phyloP scores from a whole-genome alignment of 768 basidiomycete species.

The Leucocoprinus leucothites region DNA sequence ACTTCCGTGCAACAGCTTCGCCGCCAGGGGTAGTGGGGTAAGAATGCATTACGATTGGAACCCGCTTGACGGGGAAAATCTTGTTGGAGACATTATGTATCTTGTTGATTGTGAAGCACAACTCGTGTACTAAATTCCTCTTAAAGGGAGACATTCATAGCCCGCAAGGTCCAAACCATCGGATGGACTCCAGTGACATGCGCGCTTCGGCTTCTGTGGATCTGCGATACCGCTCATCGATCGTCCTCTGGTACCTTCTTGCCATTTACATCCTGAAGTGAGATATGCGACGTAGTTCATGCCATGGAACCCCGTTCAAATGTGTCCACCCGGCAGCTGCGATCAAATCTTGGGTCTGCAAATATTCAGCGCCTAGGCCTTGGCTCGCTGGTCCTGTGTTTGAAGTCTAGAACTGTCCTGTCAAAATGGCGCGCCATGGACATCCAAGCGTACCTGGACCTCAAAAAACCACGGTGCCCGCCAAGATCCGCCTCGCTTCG shows the following conservation, averaged over 20 bases:
- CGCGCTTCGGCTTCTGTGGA: conserved; percentile 4
- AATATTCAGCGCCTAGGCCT: neutral
- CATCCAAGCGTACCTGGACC: too few relatives aligned
- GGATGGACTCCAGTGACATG: neutral
- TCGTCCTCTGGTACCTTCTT: neutral
- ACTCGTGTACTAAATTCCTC: neutral
- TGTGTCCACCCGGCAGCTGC: neutral
- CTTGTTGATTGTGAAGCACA: conserved; percentile 2
- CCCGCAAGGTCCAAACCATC: neutral
- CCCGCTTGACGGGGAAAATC: conserved; percentile 4
- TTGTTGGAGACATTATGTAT: conserved; percentile 9
- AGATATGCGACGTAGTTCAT: neutral
- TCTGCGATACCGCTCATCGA: neutral
- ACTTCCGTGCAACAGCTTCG: neutral
- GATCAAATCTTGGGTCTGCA: neutral
- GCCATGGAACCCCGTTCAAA: neutral
- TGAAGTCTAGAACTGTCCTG: too few relatives aligned
- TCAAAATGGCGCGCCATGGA: too few relatives aligned
- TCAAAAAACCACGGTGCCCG: too few relatives aligned
- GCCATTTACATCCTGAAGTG: neutral
- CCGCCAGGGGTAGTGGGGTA: neutral
- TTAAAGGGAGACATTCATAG: neutral
- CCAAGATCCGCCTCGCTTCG: too few relatives aligned
- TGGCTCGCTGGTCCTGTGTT: neutral
- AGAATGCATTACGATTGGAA: neutral